Evolutionary conservation across 768 basidiomycete genomes (phyloP), one percentile per base, ranked within the genome.

Genomic region (Lenzites betulinus): DNA sequence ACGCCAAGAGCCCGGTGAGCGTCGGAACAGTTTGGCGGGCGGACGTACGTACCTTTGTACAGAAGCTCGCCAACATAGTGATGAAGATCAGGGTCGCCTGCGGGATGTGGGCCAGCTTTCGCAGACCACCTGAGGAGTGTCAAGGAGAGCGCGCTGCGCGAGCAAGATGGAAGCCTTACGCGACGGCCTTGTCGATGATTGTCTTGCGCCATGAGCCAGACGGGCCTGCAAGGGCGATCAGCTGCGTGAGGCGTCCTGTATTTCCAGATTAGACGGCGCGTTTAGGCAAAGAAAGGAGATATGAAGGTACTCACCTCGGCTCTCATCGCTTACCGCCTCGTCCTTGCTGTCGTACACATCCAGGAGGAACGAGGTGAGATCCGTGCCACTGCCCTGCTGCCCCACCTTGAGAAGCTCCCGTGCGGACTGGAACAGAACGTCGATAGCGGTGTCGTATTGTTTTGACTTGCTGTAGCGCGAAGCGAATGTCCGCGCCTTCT

Each of bases 401-500:
- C 89, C 90, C 15, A 81, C 81, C 78, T 98, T 98, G 65, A 98
- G 77, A 28, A 99, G 80, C 70, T 94, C 93, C 52, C 90, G 81
- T 1, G 94, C 88, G 44, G 88, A 89, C 69, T 94, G 90, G 75
- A 97, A 98, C 51, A 98, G 85, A 5, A 98, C 90, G 73, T 95
- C 90, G 74, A 94, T 90, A 18, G 97, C 95, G 15, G 88, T 88
- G 69, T 89, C 88, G 69, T 89, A 88, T 66, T 95, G 89, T 2
- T 79, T 79, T 3, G 91, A 84, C 77, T 94, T 93, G 51, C 81
- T 79, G 72, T 93, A 93, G 67, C 95, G 83, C 3, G 95, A 88
- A 5, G 93, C 93, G 65, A 96, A 97, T 18, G 95, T 98, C 26
- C 96, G 85, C 11, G 95, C 93, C 75, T 98, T 98, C 74, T 98